Percentiles rank a stretch among this genome's conserved stretches.
These are phyloP conservation scores for Kwoniella sp. DNA, from an alignment of 768 basidiomycete genomes.

Conservation along the genomic window DNA sequence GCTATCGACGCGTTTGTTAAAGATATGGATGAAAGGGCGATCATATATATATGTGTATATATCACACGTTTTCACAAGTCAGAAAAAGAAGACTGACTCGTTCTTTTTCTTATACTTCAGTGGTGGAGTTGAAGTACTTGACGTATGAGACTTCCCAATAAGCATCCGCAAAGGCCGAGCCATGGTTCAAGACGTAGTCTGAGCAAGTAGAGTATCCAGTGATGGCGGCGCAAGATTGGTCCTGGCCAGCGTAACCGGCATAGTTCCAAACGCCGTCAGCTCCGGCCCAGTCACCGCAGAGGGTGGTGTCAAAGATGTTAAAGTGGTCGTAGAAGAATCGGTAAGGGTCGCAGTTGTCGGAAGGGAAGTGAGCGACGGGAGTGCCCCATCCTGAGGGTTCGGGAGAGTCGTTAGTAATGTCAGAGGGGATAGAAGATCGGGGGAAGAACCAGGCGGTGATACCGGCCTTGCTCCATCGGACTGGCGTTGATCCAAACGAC, in stretches of 20 bases:
- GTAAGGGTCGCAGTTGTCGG: constrained; percentile 72
- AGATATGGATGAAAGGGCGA: constrained; percentile 1
- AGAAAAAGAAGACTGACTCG: background rate
- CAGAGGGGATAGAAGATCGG: constrained; percentile 68
- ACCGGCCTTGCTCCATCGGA: constrained; percentile 75
- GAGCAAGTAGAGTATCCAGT: constrained; percentile 82
- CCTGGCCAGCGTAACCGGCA: constrained; percentile 76
- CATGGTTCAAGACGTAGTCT: constrained; percentile 72
- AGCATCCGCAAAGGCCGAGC: constrained; percentile 56
- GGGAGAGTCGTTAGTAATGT: constrained; percentile 74
- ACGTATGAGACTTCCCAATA: constrained; percentile 55
- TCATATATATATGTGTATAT: background rate
- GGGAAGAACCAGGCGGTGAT: constrained; percentile 82
- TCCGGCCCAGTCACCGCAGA: constrained; percentile 84
- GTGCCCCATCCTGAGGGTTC: constrained; percentile 74
- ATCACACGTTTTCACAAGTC: constrained; percentile 3
- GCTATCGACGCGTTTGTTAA: background rate
- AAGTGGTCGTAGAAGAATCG: constrained; percentile 76
- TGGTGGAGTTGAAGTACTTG: constrained; percentile 56
- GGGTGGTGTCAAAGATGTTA: constrained; percentile 58
- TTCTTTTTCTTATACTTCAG: constrained; percentile 34
- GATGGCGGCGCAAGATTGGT: constrained; percentile 76
- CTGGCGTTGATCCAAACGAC: too few species aligned
- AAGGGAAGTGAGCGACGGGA: constrained; percentile 78
- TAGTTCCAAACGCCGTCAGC: constrained; percentile 68